Base-by-base conservation (phyloP, 2,329 filamentous ascomycete species). In the Colletotrichum chlorophyti region DNA sequence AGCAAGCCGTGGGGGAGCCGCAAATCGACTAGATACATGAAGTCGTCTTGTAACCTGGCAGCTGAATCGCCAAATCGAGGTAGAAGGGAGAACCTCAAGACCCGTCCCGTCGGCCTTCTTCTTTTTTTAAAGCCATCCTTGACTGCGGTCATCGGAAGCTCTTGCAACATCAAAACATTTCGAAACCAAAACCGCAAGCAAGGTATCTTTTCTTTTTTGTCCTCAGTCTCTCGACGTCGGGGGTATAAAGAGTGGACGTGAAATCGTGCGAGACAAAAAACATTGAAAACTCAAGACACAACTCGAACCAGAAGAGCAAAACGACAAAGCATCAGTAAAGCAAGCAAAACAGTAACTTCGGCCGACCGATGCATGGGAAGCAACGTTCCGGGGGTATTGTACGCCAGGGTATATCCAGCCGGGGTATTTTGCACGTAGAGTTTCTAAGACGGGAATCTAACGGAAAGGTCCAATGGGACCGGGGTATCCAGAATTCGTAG, bases 401-500 rank as follows among this genome's bases (percentile, higher is more conserved):
- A 79, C 83, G 80, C 82, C 79, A 84, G 81, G 83, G 83, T 85
- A 85, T 86, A 85, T 85, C 82, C 82, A 85, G 82, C 82, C 80
- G 77, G 80, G 75, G 79, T 82, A 83, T 82, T 81, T 79, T 80
- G 78, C 77, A 80, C 78, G 74, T 77, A 79, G 73, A 74, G 73
- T 64, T 72, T 76, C 72, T 74, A 75, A 75, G 72, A 74, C 68
- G 70, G 69, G 65, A 66, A 67, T 86, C 88, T 89, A 94, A 90
- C 91, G 91, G 83, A 90, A 92, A 85, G 91, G 89, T 83, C 91
- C 91, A 83, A 93, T 89, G 66, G 90, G 91, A 82, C 87, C 91
- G 84, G 92, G 91, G 91, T 95, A 95, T 92, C 91, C 91, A 87
- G 91, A 94, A 90, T 87, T 87, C 73, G 90, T 91, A 84, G 92